A percentile compares a stretch with the other conserved stretches of the same genome.
Evolutionary conservation across 2,329 filamentous ascomycete genomes (phyloP).

Genomic region (Eutypella sp.): DNA sequence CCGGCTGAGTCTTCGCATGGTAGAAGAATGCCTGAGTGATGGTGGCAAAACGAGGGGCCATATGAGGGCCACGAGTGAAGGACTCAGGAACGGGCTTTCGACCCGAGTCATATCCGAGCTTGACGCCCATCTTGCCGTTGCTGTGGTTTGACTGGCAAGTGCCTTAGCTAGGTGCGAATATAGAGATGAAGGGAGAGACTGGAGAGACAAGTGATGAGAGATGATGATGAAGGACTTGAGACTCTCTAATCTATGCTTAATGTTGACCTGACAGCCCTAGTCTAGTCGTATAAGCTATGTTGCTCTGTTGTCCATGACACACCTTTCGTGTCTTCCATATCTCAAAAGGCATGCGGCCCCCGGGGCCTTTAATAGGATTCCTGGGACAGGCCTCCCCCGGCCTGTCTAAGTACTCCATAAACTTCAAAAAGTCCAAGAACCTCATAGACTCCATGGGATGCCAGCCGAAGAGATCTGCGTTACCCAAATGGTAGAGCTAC

Average conservation of each 20-base stretch:
- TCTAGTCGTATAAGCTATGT: not conserved
- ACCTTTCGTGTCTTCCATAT: not conserved
- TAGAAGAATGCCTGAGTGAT: conserved; percentile 12
- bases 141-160: not conserved
- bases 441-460: too few species aligned
- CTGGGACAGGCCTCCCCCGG: too few species aligned
- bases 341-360: not conserved
- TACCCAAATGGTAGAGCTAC: too few species aligned
- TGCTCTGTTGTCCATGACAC: not conserved
- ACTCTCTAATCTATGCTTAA: not conserved
- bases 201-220: not conserved
- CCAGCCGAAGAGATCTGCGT: too few species aligned
- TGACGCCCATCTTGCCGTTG: not conserved
- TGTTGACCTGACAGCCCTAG: not conserved
- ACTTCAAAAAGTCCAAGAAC: too few species aligned
- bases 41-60: conserved; percentile 3
- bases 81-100: conserved; percentile 3
- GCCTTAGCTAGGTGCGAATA: not conserved
- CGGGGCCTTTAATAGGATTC: not conserved
- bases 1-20: conserved; percentile 8
- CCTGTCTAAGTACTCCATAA: too few species aligned
- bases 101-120: not conserved
- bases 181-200: not conserved
- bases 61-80: conserved; percentile 2
- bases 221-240: not conserved